Evolutionary conservation across 1,139 yeast species (phyloP).

Genomic region (Protomyces lactucae-debilis): DNA sequence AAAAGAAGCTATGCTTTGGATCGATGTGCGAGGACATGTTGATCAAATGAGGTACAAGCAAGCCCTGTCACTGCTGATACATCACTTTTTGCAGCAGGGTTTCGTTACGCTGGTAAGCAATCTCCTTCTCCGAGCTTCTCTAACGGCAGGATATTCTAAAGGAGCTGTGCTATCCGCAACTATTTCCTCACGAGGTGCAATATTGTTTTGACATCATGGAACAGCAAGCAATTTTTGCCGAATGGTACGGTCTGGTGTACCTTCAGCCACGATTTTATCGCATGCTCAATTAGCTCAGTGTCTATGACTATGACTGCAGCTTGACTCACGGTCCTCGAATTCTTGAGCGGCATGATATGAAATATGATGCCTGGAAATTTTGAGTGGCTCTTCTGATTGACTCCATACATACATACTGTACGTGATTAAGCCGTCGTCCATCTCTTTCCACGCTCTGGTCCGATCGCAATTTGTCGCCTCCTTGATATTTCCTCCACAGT

Average conservation of each 20-base stretch:
- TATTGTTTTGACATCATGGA: background rate
- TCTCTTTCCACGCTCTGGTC: no score
- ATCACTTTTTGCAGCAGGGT: background rate
- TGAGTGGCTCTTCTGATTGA: no score
- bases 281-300: no score
- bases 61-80: background rate
- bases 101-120: background rate
- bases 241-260: background rate
- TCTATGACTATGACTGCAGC: no score
- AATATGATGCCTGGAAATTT: no score
- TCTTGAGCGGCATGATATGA: no score
- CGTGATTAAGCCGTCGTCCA: no score
- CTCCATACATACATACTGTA: no score
- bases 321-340: no score
- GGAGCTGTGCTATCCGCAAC: background rate
- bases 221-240: background rate
- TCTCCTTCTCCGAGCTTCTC: background rate
- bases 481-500: no score
- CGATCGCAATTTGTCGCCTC: no score
- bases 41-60: background rate
- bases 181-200: background rate
- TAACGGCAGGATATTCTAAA: background rate
- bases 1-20: constrained; percentile 6
- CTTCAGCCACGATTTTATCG: background rate
- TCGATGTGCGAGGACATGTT: constrained; percentile 3